Percentiles rank a stretch among this genome's conserved stretches.
These are phyloP conservation scores for Backusella parvicylindrica DNA, from an alignment of 192 early-diverging fungal genomes.

Conservation along the genomic window DNA sequence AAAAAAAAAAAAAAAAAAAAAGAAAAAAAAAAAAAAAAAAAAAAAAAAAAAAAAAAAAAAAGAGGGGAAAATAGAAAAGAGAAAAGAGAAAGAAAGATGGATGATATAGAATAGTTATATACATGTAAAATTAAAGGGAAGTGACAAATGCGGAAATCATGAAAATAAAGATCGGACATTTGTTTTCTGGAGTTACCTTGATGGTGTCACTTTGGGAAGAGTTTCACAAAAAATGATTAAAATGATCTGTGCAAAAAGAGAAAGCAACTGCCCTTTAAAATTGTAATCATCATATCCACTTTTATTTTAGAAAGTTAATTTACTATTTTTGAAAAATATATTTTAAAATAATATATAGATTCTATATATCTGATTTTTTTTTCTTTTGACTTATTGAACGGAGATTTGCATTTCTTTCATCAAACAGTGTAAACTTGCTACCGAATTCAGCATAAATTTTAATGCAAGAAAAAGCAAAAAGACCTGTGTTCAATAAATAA, in stretches of 20 bases:
- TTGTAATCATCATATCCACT: too few relatives aligned
- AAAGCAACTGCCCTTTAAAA: background rate
- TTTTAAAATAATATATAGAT: too few relatives aligned
- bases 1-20: too few relatives aligned
- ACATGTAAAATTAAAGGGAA: background rate
- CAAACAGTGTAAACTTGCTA: background rate
- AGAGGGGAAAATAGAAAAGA: background rate
- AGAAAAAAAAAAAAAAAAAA: too few relatives aligned
- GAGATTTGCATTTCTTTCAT: background rate
- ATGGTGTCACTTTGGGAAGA: background rate
- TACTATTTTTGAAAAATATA: background rate
- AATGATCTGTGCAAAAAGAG: background rate
- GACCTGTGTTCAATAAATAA: background rate
- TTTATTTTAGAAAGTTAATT: background rate
- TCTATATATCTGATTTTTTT: too few relatives aligned
- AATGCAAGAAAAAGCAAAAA: background rate
- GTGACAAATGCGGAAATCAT: background rate
- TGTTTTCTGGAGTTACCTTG: background rate
- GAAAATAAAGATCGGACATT: background rate
- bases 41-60: background rate
- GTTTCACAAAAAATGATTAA: background rate
- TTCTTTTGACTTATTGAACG: background rate
- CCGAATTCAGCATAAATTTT: background rate
- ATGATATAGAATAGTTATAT: too few relatives aligned
- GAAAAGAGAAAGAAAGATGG: background rate